phyloP scores from a whole-genome alignment of 495 filamentous ascomycete species.

The Cercophora newfieldiana region DNA sequence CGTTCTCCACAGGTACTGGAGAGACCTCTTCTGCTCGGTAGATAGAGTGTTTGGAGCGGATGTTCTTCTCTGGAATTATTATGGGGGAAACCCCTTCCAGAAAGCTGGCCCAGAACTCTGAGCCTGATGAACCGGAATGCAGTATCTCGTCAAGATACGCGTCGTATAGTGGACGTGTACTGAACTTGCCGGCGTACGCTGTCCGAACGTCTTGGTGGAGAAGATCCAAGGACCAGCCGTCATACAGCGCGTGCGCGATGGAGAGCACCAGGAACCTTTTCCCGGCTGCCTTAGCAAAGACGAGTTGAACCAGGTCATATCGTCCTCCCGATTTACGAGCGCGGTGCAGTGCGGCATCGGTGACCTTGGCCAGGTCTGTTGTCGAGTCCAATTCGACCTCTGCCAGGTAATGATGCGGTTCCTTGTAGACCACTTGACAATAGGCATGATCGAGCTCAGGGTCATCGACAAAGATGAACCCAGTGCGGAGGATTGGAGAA shows the following conservation, averaged over 20 bases:
- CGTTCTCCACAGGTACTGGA: conserved; percentile 24
- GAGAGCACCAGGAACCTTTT: conserved; percentile 61
- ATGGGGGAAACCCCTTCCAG: conserved; percentile 50
- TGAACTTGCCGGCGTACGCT: conserved; percentile 52
- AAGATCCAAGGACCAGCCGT: conserved; percentile 69
- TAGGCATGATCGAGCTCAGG: conserved; percentile 55
- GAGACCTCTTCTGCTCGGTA: conserved; percentile 53
- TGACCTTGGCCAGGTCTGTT: conserved; percentile 31
- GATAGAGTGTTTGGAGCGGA: conserved; percentile 12
- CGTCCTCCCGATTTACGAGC: conserved; percentile 28
- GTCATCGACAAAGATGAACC: conserved; percentile 64
- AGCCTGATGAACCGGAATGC: conserved; percentile 38
- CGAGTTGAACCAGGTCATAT: conserved; percentile 45
- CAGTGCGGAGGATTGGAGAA: conserved; percentile 72
- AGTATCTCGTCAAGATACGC: conserved; percentile 47
- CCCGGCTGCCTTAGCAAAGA: conserved; percentile 35
- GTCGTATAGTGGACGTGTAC: conserved; percentile 46
- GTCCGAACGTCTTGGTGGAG: conserved; percentile 64
- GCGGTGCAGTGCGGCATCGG: conserved; percentile 30
- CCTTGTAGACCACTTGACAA: conserved; percentile 61
- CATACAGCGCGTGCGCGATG: conserved; percentile 77
- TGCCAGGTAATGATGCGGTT: conserved; percentile 17
- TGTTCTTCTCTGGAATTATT: conserved; percentile 30
- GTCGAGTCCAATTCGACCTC: conserved; percentile 22
- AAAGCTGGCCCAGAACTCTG: conserved; percentile 61